Conservation (phyloP, 1,284 basidiomycete species). For the Ceratobasidium sp. region DNA sequence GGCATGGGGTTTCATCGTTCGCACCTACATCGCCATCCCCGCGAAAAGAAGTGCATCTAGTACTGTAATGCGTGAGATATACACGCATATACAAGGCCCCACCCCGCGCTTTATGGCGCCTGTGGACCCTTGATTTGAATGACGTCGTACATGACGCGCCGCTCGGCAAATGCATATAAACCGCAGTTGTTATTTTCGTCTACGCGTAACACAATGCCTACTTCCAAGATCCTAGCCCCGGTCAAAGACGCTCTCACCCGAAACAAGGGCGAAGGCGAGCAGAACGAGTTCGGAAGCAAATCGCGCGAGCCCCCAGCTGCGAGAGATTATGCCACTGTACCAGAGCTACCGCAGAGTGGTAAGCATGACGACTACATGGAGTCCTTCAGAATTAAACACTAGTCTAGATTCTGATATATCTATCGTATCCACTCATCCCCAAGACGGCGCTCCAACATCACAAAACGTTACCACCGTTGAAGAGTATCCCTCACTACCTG, state of each 20-base stretch:
- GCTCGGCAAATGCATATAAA: constrained; percentile 23
- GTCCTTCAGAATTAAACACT: not conserved
- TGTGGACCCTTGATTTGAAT: not conserved
- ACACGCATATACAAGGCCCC: not conserved
- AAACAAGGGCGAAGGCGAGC: not conserved
- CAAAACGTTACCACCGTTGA: not conserved
- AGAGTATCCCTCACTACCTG: not conserved
- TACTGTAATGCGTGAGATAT: not conserved
- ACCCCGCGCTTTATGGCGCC: not conserved
- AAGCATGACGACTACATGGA: not conserved
- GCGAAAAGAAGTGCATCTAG: not conserved
- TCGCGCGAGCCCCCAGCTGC: not conserved
- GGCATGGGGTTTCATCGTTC: not conserved
- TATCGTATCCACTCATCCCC: not conserved
- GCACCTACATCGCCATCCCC: not conserved
- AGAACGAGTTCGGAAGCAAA: not conserved
- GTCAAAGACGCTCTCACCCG: constrained; percentile 20
- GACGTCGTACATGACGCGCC: constrained; percentile 34
- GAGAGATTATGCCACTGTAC: constrained; percentile 17
- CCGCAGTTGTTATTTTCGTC: not conserved
- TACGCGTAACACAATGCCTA: constrained; percentile 6
- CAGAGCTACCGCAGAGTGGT: not conserved
- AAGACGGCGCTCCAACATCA: not conserved
- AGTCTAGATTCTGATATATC: not conserved
- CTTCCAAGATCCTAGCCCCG: constrained; percentile 12